A percentile compares a stretch with the other conserved stretches of the same genome.
phyloP scores from a whole-genome alignment of 345 rosid genomes.

The Cardamine resedifolia region DNA sequence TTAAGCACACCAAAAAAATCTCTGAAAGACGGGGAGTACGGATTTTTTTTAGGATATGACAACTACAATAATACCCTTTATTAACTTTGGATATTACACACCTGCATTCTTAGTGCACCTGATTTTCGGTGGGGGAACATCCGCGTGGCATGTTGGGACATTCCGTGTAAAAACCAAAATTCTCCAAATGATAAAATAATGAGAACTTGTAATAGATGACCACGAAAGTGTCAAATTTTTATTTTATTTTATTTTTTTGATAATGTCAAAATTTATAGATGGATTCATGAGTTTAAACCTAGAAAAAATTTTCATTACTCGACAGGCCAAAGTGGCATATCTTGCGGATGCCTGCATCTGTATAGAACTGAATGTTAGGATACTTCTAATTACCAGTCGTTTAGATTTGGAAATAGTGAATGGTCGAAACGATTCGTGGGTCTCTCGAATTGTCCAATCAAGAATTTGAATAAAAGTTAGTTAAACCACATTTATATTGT shows the following conservation, averaged over 20 bases:
- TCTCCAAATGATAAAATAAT: background rate
- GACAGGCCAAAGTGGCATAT: background rate
- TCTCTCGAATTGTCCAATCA: background rate
- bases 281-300: background rate
- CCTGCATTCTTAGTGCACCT: background rate
- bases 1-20: constrained; percentile 5
- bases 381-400: background rate
- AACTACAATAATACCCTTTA: background rate
- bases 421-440: background rate
- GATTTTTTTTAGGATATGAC: background rate
- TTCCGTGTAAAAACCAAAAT: background rate
- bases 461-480: background rate
- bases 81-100: background rate
- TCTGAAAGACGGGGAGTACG: constrained; percentile 12
- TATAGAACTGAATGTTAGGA: background rate
- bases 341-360: background rate
- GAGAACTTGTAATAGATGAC: constrained; percentile 1
- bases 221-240: background rate
- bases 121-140: background rate
- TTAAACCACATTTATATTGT: background rate
- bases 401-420: background rate
- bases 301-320: background rate
- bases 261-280: background rate
- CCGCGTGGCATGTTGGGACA: constrained; percentile 27
- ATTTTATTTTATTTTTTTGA: too few relatives aligned